Percentiles rank a stretch among this genome's conserved stretches.
phyloP scores from a whole-genome alignment of 176 grass and related monocot species.

The Coix lacrymajobi region DNA sequence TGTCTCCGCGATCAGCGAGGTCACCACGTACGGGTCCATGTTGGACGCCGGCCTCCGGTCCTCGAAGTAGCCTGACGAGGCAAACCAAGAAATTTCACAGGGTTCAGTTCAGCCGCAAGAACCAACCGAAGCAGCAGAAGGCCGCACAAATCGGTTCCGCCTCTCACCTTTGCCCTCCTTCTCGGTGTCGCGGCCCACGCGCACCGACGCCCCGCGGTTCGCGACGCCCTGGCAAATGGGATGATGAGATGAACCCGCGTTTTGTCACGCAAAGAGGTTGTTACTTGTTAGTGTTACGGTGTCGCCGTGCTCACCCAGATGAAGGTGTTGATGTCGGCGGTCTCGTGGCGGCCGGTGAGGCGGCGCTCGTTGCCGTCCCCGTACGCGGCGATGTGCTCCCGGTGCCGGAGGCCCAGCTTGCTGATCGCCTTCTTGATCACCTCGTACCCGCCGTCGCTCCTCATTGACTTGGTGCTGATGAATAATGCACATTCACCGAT shows the following conservation, averaged over 20 bases:
- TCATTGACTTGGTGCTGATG: constrained; percentile 86
- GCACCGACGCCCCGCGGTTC: constrained; percentile 68
- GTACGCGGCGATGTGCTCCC: constrained; percentile 78
- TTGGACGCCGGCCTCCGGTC: constrained; percentile 81
- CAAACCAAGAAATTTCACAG: background rate
- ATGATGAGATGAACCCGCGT: background rate
- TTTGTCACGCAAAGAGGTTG: background rate
- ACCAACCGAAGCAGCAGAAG: background rate
- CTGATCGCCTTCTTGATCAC: constrained; percentile 74
- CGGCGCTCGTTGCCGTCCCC: constrained; percentile 87
- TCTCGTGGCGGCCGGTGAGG: constrained; percentile 86
- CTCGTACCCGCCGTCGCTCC: constrained; percentile 69
- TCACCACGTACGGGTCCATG: constrained; percentile 95
- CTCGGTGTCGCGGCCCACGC: constrained; percentile 78
- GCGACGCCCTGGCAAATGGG: constrained; percentile 52
- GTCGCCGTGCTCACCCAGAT: constrained; percentile 39
- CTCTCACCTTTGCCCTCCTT: constrained; percentile 68
- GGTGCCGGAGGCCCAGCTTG: constrained; percentile 57
- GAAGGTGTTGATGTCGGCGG: constrained; percentile 89
- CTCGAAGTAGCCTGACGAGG: constrained; percentile 66
- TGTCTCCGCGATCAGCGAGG: constrained; percentile 71
- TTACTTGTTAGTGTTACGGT: background rate
- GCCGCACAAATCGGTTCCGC: background rate
- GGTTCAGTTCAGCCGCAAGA: background rate
- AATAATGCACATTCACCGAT: background rate